phyloP scores from a whole-genome alignment of 139 green algal species.

The Asterochloris sp. region DNA sequence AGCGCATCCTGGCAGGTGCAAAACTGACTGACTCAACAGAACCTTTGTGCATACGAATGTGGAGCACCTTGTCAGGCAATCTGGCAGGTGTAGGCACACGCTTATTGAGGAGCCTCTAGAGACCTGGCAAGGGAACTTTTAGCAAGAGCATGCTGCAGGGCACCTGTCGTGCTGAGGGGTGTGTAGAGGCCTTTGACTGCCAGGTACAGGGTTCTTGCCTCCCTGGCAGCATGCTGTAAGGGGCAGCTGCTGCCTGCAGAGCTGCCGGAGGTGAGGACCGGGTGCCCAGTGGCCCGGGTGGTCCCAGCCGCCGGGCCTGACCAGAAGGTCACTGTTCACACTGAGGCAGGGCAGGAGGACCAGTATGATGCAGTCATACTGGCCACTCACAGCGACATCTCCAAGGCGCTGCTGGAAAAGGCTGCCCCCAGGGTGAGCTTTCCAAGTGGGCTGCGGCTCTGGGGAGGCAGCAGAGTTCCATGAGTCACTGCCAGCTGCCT shows the following conservation, averaged over 20 bases:
- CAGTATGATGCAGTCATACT: conserved; percentile 82
- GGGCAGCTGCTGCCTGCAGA: conserved; percentile 22
- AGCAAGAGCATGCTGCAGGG: background rate
- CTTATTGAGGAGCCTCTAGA: background rate
- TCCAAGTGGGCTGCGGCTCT: background rate
- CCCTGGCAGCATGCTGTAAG: background rate
- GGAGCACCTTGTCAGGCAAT: background rate
- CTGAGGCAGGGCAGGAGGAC: background rate
- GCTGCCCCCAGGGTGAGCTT: conserved; percentile 20
- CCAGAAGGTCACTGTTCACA: conserved; percentile 1
- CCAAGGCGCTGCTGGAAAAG: conserved; percentile 64
- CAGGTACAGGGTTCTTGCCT: too few species aligned
- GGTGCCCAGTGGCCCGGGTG: conserved; percentile 42
- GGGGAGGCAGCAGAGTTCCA: background rate
- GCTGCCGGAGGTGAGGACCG: conserved; percentile 70
- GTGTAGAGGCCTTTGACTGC: too few species aligned
- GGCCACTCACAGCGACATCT: conserved; percentile 81
- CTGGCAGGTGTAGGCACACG: too few species aligned
- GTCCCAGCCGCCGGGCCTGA: conserved; percentile 7
- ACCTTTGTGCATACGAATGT: too few species aligned
- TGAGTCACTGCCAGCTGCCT: too few species aligned
- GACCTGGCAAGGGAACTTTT: background rate
- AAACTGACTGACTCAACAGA: background rate
- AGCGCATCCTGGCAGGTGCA: conserved; percentile 55
- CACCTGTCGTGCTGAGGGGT: background rate